Conservation (phyloP, 805 yeast genomes). For the Cyberlindnera misumaiensis region DNA sequence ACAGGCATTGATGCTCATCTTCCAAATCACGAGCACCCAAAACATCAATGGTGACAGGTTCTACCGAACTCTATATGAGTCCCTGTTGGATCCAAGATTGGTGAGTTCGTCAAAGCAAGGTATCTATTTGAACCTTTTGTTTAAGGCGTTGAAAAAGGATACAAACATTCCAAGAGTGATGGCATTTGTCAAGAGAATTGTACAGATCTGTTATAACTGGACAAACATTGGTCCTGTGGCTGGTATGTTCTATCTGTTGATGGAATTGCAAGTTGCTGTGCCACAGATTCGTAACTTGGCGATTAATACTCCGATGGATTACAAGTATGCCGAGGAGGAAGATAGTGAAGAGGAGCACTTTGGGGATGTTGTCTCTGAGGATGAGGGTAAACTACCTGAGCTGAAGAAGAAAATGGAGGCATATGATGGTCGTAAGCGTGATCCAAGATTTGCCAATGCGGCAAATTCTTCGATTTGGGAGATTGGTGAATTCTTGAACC, state of each 20-base stretch:
- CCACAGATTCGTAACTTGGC: slow-evolving; percentile 67
- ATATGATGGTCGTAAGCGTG: slow-evolving; percentile 86
- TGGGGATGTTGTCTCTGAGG: slow-evolving; percentile 26
- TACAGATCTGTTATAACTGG: slow-evolving; percentile 84
- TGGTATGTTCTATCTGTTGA: slow-evolving; percentile 71
- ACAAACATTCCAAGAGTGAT: slow-evolving; percentile 52
- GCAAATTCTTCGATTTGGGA: slow-evolving; percentile 84
- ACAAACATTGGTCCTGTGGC: slow-evolving; percentile 79
- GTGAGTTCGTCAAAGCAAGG: slow-evolving; percentile 88
- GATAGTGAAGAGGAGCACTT: slow-evolving; percentile 30
- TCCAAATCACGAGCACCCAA: slow-evolving; percentile 67
- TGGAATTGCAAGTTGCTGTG: slow-evolving; percentile 54
- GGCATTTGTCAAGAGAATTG: slow-evolving; percentile 86
- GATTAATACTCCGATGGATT: slow-evolving; percentile 45
- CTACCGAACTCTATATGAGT: slow-evolving; percentile 84
- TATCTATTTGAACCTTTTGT: slow-evolving; percentile 79
- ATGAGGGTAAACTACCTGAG: slow-evolving; percentile 14
- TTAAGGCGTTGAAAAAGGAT: slow-evolving; percentile 76
- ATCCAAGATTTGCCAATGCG: slow-evolving; percentile 90
- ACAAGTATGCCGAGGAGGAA: slow-evolving; percentile 43
- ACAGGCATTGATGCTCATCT: slow-evolving; percentile 82
- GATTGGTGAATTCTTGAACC: slow-evolving; percentile 59
- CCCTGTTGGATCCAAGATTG: slow-evolving; percentile 77
- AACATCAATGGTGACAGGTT: slow-evolving; percentile 57
- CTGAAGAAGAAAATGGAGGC: slow-evolving; percentile 7